Percentiles rank a stretch among this genome's conserved stretches.
Evolutionary conservation across 139 green algal species (phyloP).

Genomic region (Ettlia oleoabundans): DNA sequence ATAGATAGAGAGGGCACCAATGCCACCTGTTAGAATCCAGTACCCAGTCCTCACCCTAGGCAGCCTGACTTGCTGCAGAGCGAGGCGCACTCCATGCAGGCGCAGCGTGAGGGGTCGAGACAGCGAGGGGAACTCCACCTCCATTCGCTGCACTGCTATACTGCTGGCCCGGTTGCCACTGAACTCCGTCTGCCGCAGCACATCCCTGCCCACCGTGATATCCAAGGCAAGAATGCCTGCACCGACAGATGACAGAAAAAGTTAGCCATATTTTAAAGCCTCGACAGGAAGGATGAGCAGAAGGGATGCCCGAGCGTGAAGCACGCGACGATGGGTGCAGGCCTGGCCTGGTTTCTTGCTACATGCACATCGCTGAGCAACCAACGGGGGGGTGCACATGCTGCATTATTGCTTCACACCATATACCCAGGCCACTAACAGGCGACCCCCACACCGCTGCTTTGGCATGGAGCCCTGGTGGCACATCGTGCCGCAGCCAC

Average conservation of each 20-base stretch:
- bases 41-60: constrained; percentile 34
- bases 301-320: too few relatives aligned
- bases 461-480: too few relatives aligned
- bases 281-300: too few relatives aligned
- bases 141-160: constrained; percentile 16
- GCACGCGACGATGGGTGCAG: too few relatives aligned
- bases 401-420: too few relatives aligned
- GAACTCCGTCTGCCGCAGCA: constrained; percentile 7
- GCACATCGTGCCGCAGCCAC: not conserved
- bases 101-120: constrained; percentile 35
- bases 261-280: too few relatives aligned
- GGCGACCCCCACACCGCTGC: too few relatives aligned
- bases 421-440: too few relatives aligned
- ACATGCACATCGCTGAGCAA: too few relatives aligned
- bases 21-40: not conserved
- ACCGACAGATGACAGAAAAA: not conserved
- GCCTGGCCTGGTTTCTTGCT: too few relatives aligned
- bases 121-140: constrained; percentile 46
- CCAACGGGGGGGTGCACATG: too few relatives aligned
- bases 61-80: constrained; percentile 51
- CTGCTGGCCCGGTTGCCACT: constrained; percentile 9
- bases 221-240: constrained; percentile 40
- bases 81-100: constrained; percentile 9
- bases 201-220: not conserved
- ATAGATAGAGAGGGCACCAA: not conserved